Evolutionary conservation across 169 alveolate genomes (phyloP), one percentile per base, ranked within the genome.

Genomic region (Cryptosporidium sp.): DNA sequence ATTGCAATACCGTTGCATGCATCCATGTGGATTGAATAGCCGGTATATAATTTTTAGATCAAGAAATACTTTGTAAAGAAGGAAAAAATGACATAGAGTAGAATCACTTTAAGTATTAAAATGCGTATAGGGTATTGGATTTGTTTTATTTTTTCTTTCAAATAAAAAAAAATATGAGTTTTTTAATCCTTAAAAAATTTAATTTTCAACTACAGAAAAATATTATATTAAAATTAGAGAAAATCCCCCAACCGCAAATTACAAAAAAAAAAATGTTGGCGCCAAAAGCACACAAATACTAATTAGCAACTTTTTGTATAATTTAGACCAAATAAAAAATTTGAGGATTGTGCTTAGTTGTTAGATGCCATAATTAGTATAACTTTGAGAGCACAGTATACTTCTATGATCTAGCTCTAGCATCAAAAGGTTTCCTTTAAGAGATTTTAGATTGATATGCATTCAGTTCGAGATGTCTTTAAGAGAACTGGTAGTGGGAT

Each of bases 401-500:
- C 67, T 56, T 56, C 37, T 37, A 56, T 56, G 37, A 10, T n/a
- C 23, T 23, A 2, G 35, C 35, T 56, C 67, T 56, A 56, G 67
- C 18, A 9, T 26, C 14, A 26, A 56, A n/a, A 6, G 12, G 21
- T 56, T n/a, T 56, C 18, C 26, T 56, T 53, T 23, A 2, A 56
- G 37, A 37, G 14, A 56, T 56, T 26, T 23, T 56, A 69, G 62
- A 21, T 53, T 73, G 86, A 73, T 73, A 73, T 73, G 86, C 16
- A 23, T 23, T 35, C 52, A 31, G 33, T 29, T 37, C 72, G 72
- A 26, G 23, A 80, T 80, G 89, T 80, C 89, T 37, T 42, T 80
- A 48, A 60, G 89, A 62, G 89, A 65, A 35, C 67, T 80, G 45
- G 89, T 80, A 44, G 75, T 80, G 29, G 89, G 89, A 9, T 65